Base-by-base conservation (phyloP, 306 rosid genomes). In the Medicago arabica region DNA sequence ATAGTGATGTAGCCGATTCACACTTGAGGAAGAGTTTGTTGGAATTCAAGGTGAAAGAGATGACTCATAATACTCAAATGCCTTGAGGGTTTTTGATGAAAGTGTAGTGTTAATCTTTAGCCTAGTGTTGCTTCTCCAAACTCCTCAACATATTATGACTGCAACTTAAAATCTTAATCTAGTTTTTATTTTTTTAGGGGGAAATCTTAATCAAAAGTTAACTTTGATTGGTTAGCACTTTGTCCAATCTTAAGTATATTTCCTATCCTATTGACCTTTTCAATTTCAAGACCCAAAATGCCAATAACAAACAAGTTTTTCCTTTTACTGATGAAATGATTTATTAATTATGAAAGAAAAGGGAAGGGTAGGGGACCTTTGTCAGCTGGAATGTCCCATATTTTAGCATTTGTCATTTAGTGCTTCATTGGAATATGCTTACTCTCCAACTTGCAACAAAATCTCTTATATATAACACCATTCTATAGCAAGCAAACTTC, bases 401-500 rank as follows among this genome's bases (percentile, higher is more conserved):
- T 19, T 18, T 19, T 18, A 18, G 25, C 86, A 63, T 77, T 72
- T 75, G 79, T 83, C 82, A 51, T 74, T 57, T 50, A 46, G 18
- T 31, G 34, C 51, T 60, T 67, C 61, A 71, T 58, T 69, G 40
- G 70, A 70, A 69, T 71, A 17, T 47, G 51, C n/a, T 19, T 54
- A 58, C 67, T 54, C 87, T 63, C 66, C 91, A 82, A 78, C 84
- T 85, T 76, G 85, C 78, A 75, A 9, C 9, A 78, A 49, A 41
- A 41, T 13, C 11, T 34, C 71, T 44, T 77, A 80, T 84, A 84
- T 67, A 72, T 72, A 67, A 46, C 43, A 46, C 9, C 72, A 80
- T 38, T 46, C 44, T 50, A 63, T 10, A 47, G 19, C 82, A 12
- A 7, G 54, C 14, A 19, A 34, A 5, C 7, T 34, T 34, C 38